These are phyloP conservation scores for Buddleja alternifolia DNA, from an alignment of 257 asterid species.

Conservation along the genomic window DNA sequence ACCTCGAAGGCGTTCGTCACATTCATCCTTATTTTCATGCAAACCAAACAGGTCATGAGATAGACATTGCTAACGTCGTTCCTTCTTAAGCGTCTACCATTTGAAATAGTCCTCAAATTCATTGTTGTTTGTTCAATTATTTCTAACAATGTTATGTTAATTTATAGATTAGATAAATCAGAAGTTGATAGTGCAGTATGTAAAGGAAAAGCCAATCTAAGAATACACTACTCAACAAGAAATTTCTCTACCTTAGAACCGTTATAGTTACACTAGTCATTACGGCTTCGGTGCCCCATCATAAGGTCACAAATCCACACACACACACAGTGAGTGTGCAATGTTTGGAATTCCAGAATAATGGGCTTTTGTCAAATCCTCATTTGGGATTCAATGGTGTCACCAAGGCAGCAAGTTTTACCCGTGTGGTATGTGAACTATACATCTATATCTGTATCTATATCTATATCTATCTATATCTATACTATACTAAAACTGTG, in stretches of 20 bases:
- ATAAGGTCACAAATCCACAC: too few species aligned
- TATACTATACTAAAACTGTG: too few species aligned
- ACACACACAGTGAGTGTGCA: too few species aligned
- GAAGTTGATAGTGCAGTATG: not conserved
- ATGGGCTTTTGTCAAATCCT: conserved; percentile 38
- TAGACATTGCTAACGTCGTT: conserved; percentile 26
- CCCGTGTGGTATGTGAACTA: conserved; percentile 53
- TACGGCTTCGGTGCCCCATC: too few species aligned
- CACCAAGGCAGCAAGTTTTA: conserved; percentile 40
- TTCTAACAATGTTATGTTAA: not conserved
- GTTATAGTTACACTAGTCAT: too few species aligned
- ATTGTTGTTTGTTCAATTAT: not conserved
- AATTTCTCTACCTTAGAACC: too few species aligned
- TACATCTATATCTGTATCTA: too few species aligned
- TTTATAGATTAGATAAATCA: conserved; percentile 4
- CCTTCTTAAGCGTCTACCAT: conserved; percentile 23
- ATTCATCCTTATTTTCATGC: conserved; percentile 80
- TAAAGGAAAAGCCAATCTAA: not conserved
- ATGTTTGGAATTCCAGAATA: conserved; percentile 36
- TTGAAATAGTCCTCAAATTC: not conserved
- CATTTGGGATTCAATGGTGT: conserved; percentile 48
- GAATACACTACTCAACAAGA: too few species aligned
- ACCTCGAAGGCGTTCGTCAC: conserved; percentile 65
- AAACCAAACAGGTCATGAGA: conserved; percentile 30
- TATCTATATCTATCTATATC: too few species aligned